phyloP scores from a whole-genome alignment of 306 rosid genomes.

The Neltuma alba region DNA sequence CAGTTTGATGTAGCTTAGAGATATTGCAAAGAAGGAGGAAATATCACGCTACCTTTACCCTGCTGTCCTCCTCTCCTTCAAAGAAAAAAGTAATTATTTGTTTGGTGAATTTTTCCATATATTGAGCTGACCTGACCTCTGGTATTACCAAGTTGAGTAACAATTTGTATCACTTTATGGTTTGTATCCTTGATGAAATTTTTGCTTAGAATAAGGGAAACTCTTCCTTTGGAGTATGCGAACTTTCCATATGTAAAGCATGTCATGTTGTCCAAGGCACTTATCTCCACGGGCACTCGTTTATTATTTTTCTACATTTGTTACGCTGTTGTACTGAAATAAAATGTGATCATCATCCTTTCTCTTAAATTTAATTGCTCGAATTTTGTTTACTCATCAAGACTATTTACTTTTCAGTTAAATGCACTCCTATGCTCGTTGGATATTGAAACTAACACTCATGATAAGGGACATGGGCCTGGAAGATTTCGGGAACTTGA shows the following conservation, averaged over 20 bases:
- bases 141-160: conserved; percentile 15
- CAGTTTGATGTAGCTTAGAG: not conserved
- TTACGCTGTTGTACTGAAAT: not conserved
- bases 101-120: not conserved
- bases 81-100: not conserved
- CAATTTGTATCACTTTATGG: not conserved
- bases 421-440: conserved; percentile 87
- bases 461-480: conserved; percentile 60
- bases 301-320: conserved; percentile 27
- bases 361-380: conserved; percentile 28
- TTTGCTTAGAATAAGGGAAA: conserved; percentile 18
- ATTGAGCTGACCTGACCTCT: conserved; percentile 8
- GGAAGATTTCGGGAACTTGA: conserved; percentile 80
- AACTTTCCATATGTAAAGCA: conserved; percentile 9
- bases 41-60: not conserved
- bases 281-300: not conserved
- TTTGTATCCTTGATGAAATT: not conserved
- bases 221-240: conserved; percentile 7
- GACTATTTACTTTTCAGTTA: conserved; percentile 59
- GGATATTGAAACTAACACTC: conserved; percentile 73
- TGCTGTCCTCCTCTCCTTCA: not conserved
- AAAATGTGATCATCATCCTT: conserved; percentile 24
- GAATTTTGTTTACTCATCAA: conserved; percentile 27
- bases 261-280: conserved; percentile 4
- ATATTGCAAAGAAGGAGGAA: not conserved